Conservation (phyloP, 2,329 filamentous ascomycete species). For the Hymenoscyphus fructigenus region DNA sequence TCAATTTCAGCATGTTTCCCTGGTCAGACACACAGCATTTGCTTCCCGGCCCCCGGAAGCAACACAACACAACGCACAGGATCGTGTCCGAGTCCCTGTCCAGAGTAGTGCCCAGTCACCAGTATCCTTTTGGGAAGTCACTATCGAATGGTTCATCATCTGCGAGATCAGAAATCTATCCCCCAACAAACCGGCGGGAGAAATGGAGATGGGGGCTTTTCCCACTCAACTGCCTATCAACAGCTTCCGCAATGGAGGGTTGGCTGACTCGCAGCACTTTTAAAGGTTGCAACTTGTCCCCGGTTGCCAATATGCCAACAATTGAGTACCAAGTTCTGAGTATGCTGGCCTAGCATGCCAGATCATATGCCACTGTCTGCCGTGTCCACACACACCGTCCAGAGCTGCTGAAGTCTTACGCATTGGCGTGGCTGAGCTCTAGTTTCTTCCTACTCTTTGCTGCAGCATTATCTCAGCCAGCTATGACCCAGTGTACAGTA, state of each 20-base stretch:
- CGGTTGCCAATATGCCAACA: not conserved
- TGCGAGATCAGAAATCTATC: not conserved
- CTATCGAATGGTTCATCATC: not conserved
- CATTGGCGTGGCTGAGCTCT: not conserved
- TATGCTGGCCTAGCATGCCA: not conserved
- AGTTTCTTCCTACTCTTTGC: not conserved
- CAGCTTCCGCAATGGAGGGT: not conserved
- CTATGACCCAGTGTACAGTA: not conserved
- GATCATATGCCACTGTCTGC: constrained; percentile 1
- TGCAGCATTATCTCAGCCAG: not conserved
- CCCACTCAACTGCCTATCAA: not conserved
- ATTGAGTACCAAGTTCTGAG: not conserved
- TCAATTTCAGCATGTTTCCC: not conserved
- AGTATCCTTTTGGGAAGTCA: not conserved
- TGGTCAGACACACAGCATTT: constrained; percentile 1
- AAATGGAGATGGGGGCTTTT: not conserved
- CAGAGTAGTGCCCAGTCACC: not conserved
- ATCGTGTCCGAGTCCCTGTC: not conserved
- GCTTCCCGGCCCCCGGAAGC: not conserved
- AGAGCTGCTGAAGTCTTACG: not conserved
- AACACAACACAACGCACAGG: not conserved
- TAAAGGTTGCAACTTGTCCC: not conserved
- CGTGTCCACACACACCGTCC: not conserved
- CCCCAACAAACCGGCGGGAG: not conserved
- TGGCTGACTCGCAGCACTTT: not conserved